Evolutionary conservation across 139 green algal genomes (phyloP).

Genomic region (Tetratostichococcus sp.): DNA sequence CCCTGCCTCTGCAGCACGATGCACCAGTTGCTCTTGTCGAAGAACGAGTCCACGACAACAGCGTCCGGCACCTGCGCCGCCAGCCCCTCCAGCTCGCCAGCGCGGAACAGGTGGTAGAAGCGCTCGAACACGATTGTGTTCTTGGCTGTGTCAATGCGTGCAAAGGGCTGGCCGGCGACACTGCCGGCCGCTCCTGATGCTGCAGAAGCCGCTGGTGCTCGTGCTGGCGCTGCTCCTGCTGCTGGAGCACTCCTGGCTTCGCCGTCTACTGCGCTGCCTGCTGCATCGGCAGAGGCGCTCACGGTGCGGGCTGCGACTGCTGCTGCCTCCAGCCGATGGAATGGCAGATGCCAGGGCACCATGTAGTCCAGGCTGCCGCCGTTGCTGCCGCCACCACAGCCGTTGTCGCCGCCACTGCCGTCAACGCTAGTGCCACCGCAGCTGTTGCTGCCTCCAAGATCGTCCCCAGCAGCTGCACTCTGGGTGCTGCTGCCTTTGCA

Average conservation of each 20-base stretch:
- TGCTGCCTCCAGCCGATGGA: slow-evolving; percentile 69
- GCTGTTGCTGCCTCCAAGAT: slow-evolving; percentile 1
- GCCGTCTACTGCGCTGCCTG: background rate
- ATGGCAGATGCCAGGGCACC: slow-evolving; percentile 95
- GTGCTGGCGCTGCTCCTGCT: background rate
- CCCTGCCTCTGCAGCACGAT: slow-evolving; percentile 43
- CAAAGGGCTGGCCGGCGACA: background rate
- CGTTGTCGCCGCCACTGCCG: too few species aligned
- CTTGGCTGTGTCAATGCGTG: slow-evolving; percentile 66
- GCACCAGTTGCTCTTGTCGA: slow-evolving; percentile 89
- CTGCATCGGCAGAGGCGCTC: background rate
- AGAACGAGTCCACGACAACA: slow-evolving; percentile 57
- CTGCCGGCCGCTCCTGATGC: background rate
- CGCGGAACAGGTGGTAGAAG: slow-evolving; percentile 95
- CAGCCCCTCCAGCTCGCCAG: slow-evolving; percentile 72
- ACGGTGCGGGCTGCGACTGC: slow-evolving; percentile 5
- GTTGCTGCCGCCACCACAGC: too few species aligned
- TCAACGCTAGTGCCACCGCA: too few species aligned
- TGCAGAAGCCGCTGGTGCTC: background rate
- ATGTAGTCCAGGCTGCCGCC: slow-evolving; percentile 75
- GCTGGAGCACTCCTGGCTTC: background rate
- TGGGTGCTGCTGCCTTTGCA: background rate
- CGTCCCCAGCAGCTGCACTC: background rate
- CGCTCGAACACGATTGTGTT: slow-evolving; percentile 80
- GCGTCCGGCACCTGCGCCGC: slow-evolving; percentile 36